These are phyloP conservation scores for Abelmoschus esculentus DNA, from an alignment of 345 rosid genomes.

Conservation along the genomic window DNA sequence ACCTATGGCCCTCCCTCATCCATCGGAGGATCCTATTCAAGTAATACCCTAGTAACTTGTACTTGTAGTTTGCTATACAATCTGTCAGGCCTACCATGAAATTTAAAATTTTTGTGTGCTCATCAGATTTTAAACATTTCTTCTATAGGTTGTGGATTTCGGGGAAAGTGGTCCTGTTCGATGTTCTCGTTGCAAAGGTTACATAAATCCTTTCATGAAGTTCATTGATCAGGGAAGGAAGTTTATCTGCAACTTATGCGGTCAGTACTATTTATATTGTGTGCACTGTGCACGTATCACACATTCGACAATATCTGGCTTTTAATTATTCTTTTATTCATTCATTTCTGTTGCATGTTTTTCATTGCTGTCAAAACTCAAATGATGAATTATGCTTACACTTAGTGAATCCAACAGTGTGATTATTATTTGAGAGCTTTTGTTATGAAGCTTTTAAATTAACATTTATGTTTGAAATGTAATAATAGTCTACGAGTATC, in stretches of 20 bases:
- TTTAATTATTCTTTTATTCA: background rate
- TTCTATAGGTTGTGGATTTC: constrained; percentile 73
- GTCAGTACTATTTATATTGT: constrained; percentile 25
- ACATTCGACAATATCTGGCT: background rate
- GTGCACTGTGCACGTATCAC: constrained; percentile 5
- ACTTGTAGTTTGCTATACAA: background rate
- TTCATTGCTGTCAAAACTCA: background rate
- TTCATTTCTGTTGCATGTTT: constrained; percentile 2
- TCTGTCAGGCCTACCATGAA: background rate
- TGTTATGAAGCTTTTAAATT: background rate
- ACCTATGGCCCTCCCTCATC: constrained; percentile 93
- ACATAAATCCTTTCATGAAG: constrained; percentile 89
- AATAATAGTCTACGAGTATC: background rate
- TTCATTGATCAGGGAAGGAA: constrained; percentile 85
- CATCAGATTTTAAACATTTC: constrained; percentile 12
- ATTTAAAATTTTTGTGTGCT: background rate
- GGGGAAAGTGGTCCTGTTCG: constrained; percentile 90
- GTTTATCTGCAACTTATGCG: constrained; percentile 83
- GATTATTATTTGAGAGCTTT: background rate
- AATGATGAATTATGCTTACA: background rate
- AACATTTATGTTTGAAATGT: background rate
- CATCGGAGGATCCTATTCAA: constrained; percentile 94
- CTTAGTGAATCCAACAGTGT: background rate
- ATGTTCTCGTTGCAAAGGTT: constrained; percentile 93
- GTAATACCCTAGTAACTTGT: constrained; percentile 25